Conservation (phyloP, 192 early-diverging fungal genomes). For the Piromyces finnis region DNA sequence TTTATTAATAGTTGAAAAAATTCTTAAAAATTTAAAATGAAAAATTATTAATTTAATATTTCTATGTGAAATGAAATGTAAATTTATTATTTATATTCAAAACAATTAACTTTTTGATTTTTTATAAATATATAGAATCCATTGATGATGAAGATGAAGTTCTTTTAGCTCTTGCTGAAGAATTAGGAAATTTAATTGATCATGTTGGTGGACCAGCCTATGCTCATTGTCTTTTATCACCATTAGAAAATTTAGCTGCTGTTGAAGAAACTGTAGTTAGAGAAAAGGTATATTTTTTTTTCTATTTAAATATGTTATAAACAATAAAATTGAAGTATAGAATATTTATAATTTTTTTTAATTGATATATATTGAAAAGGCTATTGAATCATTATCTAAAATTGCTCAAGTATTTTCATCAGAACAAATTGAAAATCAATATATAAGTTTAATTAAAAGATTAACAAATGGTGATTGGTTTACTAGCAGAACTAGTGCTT, state of each 20-base stretch:
- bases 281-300: conserved; percentile 90
- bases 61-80: too few relatives aligned
- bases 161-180: conserved; percentile 76
- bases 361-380: conserved; percentile 24
- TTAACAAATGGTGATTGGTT: conserved; percentile 94
- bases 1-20: too few relatives aligned
- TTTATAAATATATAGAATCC: conserved; percentile 43
- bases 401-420: conserved; percentile 54
- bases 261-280: conserved; percentile 97
- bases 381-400: conserved; percentile 85
- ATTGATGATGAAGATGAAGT: conserved; percentile 99
- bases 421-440: conserved; percentile 69
- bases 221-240: conserved; percentile 68
- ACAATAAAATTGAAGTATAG: too few relatives aligned
- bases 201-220: conserved; percentile 78
- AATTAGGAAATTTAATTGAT: conserved; percentile 81
- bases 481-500: conserved; percentile 83
- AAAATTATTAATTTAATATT: too few relatives aligned
- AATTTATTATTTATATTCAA: too few relatives aligned
- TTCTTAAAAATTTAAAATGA: too few relatives aligned
- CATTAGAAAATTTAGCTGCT: conserved; percentile 91
- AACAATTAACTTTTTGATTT: not conserved
- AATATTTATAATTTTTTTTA: too few relatives aligned
- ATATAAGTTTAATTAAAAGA: conserved; percentile 80
- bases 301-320: not conserved